phyloP scores from a whole-genome alignment of 1,284 basidiomycete species.

The Naganishia sp. region DNA sequence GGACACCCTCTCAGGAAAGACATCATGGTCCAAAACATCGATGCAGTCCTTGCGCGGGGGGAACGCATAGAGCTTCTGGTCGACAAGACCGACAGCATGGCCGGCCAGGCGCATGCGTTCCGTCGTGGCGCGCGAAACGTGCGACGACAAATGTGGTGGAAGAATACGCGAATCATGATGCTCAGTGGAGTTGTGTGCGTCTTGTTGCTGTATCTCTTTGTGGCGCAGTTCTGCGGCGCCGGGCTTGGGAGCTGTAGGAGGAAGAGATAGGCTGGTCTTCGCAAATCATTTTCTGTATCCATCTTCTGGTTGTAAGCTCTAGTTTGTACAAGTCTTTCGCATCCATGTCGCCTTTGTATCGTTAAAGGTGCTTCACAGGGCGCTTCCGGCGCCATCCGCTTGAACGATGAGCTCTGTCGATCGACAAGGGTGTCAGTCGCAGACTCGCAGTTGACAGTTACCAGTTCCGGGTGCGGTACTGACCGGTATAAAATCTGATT shows the following conservation, averaged over 20 bases:
- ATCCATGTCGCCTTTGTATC: background rate
- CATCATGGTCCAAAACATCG: slow-evolving; percentile 96
- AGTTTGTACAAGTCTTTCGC: slow-evolving; percentile 3
- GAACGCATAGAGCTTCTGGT: slow-evolving; percentile 95
- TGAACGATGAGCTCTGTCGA: slow-evolving; percentile 26
- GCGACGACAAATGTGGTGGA: slow-evolving; percentile 96
- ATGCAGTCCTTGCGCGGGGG: slow-evolving; percentile 83
- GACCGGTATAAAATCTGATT: slow-evolving; percentile 31
- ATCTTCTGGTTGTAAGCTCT: slow-evolving; percentile 12
- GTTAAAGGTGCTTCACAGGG: background rate
- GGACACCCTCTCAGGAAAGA: slow-evolving; percentile 62
- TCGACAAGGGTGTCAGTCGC: too few species aligned
- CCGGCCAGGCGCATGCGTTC: slow-evolving; percentile 94
- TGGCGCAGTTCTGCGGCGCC: slow-evolving; percentile 83
- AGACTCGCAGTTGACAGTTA: too few species aligned
- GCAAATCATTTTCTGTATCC: slow-evolving; percentile 8
- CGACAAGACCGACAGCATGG: slow-evolving; percentile 96
- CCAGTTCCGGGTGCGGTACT: background rate
- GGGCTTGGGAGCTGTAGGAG: slow-evolving; percentile 64
- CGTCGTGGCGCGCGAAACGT: slow-evolving; percentile 78
- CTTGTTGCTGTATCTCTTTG: slow-evolving; percentile 74
- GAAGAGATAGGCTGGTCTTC: slow-evolving; percentile 1
- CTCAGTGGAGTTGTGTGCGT: slow-evolving; percentile 72
- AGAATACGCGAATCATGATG: slow-evolving; percentile 74
- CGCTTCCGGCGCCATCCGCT: slow-evolving; percentile 19